Evolutionary conservation across 1,284 basidiomycete species (phyloP), one percentile per base, ranked within the genome.

Genomic region (Puccinia sorghi): DNA sequence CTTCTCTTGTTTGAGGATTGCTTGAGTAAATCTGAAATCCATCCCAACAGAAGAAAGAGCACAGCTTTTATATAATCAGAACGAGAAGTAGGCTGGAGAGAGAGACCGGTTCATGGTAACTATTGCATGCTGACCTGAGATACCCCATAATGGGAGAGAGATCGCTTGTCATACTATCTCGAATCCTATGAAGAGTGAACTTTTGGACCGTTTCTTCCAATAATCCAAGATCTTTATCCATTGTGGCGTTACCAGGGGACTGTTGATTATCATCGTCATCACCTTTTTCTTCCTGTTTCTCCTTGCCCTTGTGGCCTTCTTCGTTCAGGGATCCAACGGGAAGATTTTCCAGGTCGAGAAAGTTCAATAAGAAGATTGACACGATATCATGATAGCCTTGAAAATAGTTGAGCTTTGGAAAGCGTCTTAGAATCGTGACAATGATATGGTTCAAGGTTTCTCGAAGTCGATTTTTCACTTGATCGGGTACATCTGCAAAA

Each of bases 91-190:
- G n/a, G n/a, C n/a, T n/a, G n/a, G n/a, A n/a, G n/a, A n/a, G n/a
- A n/a, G n/a, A n/a, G n/a, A n/a, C n/a, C n/a, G n/a, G n/a, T n/a
- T n/a, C n/a, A n/a, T n/a, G n/a, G n/a, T n/a, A n/a, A n/a, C n/a
- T n/a, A 48, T 20, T 69, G 27, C 7, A 69, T 32, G 50, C 81
- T 17, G 13, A 82, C 83, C 81, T 81, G 22, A 84, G 80, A 52
- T 84, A 84, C 6, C 83, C 83, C 12, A 84, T 77, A 12, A 81
- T 82, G 0, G 83, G 83, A n/a, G 83, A 82, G 8, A 84, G 76
- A 13, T 82, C 81, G 0, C 80, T 72, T 11, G 81, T 82, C 81
- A 84, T 82, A 57, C 79, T 82, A 64, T 84, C 83, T 25, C 83
- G 70, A 8, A 83, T 80, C 7, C 75, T 69, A 54, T 83, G 82